These are phyloP conservation scores for Dioszegia aurantiaca DNA, from an alignment of 768 basidiomycete genomes.

Conservation along the genomic window DNA sequence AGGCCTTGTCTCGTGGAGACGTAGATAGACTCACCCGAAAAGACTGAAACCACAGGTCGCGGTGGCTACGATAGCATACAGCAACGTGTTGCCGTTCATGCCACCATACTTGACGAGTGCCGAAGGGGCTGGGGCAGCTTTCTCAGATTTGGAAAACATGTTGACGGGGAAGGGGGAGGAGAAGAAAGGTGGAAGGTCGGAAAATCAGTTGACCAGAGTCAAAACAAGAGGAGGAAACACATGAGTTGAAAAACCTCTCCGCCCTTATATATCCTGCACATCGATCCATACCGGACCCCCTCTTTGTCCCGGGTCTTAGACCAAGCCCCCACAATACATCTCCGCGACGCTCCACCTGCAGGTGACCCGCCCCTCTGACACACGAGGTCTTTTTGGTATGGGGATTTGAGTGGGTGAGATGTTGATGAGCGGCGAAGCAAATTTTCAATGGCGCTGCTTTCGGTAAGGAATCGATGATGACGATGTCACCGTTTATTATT, in stretches of 20 bases:
- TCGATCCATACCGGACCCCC: background rate
- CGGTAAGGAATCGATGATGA: constrained; percentile 1
- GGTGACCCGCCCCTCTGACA: too few relatives aligned
- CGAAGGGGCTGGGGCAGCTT: constrained; percentile 4
- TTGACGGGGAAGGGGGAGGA: background rate
- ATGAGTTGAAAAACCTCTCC: constrained; percentile 1
- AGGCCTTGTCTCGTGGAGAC: background rate
- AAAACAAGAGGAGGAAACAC: constrained; percentile 4
- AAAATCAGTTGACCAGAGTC: background rate
- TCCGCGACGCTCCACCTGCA: too few relatives aligned
- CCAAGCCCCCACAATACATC: too few relatives aligned
- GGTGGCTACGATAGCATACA: constrained; percentile 41
- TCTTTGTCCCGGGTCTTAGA: too few relatives aligned
- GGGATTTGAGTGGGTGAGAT: too few relatives aligned
- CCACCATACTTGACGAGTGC: constrained; percentile 38
- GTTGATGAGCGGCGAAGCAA: too few relatives aligned
- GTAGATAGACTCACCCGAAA: constrained; percentile 36
- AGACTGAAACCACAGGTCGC: constrained; percentile 46
- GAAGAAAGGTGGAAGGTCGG: background rate
- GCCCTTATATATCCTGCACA: background rate
- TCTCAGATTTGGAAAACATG: constrained; percentile 17
- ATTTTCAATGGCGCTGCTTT: background rate
- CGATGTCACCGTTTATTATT: background rate
- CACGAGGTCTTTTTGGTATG: too few relatives aligned
- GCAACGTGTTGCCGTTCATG: constrained; percentile 38